Percentiles rank a stretch among this genome's conserved stretches.
phyloP scores from a whole-genome alignment of 148 eudicot genomes.

The Vaccinium myrtillus region DNA sequence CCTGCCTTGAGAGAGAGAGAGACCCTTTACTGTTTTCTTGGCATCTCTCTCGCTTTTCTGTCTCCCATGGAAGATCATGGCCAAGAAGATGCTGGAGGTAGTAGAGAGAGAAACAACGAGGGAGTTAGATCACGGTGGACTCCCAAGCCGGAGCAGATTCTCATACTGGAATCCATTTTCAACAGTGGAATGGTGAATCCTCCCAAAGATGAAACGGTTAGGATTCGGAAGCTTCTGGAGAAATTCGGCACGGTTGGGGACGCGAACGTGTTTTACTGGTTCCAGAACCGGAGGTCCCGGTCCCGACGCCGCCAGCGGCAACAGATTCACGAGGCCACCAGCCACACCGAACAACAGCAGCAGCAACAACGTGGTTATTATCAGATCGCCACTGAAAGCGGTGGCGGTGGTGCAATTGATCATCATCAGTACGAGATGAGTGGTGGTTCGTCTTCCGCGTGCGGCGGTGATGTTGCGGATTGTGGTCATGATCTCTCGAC shows the following conservation, averaged over 20 bases:
- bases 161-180: slow-evolving; percentile 81
- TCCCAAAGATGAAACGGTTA: slow-evolving; percentile 76
- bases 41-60: neutral
- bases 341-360: slow-evolving; percentile 18
- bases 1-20: neutral
- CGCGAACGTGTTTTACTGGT: slow-evolving; percentile 94
- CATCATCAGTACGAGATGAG: neutral
- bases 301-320: slow-evolving; percentile 80
- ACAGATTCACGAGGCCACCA: slow-evolving; percentile 53
- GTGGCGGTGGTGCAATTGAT: slow-evolving; percentile 27
- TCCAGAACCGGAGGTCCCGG: slow-evolving; percentile 84
- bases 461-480: neutral
- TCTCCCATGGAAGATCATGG: slow-evolving; percentile 16
- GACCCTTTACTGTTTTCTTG: too few species aligned
- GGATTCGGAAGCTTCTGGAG: slow-evolving; percentile 69
- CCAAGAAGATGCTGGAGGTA: slow-evolving; percentile 2
- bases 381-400: neutral
- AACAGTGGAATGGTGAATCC: slow-evolving; percentile 95
- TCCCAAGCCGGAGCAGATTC: slow-evolving; percentile 87
- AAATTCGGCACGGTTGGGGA: slow-evolving; percentile 85
- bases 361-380: neutral
- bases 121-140: slow-evolving; percentile 82
- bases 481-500: slow-evolving; percentile 21
- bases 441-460: slow-evolving; percentile 20
- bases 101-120: slow-evolving; percentile 36